These are phyloP conservation scores for Penicillium paradoxum DNA, from an alignment of 495 filamentous ascomycete genomes.

Conservation along the genomic window DNA sequence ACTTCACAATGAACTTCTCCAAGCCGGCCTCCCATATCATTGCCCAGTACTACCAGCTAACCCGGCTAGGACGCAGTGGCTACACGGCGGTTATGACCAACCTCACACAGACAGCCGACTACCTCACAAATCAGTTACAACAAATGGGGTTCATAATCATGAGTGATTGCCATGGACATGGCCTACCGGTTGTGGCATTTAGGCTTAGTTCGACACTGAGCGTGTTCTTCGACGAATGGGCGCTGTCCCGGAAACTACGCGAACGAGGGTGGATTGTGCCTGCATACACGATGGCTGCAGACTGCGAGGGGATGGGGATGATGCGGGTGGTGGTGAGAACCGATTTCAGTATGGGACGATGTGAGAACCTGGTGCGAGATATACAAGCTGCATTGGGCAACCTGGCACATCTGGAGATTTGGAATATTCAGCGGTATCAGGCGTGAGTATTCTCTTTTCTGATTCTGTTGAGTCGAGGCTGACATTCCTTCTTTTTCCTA, in stretches of 20 bases:
- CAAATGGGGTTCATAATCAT: conserved; percentile 75
- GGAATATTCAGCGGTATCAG: conserved; percentile 46
- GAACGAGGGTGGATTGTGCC: conserved; percentile 82
- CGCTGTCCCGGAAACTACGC: conserved; percentile 71
- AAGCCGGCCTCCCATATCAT: conserved; percentile 86
- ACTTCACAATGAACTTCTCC: conserved; percentile 90
- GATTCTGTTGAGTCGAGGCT: background rate
- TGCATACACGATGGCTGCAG: conserved; percentile 88
- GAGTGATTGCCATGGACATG: conserved; percentile 65
- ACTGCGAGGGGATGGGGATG: conserved; percentile 70
- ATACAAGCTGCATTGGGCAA: conserved; percentile 60
- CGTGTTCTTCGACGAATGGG: conserved; percentile 72
- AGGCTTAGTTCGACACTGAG: conserved; percentile 53
- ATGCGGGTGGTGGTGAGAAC: conserved; percentile 85
- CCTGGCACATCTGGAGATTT: conserved; percentile 66
- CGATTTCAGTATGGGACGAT: conserved; percentile 71
- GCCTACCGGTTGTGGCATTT: conserved; percentile 84
- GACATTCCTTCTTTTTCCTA: background rate
- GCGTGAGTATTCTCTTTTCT: conserved; percentile 38
- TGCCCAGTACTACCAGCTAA: conserved; percentile 91
- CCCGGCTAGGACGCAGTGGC: conserved; percentile 82
- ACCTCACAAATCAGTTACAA: conserved; percentile 62
- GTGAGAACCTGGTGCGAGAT: conserved; percentile 65
- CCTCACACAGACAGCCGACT: conserved; percentile 73
- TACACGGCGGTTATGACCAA: conserved; percentile 82